Percentiles rank a stretch among this genome's conserved stretches.
Evolutionary conservation across 2,329 filamentous ascomycete genomes (phyloP).

Genomic region (Talaromyces albobiverticillius): DNA sequence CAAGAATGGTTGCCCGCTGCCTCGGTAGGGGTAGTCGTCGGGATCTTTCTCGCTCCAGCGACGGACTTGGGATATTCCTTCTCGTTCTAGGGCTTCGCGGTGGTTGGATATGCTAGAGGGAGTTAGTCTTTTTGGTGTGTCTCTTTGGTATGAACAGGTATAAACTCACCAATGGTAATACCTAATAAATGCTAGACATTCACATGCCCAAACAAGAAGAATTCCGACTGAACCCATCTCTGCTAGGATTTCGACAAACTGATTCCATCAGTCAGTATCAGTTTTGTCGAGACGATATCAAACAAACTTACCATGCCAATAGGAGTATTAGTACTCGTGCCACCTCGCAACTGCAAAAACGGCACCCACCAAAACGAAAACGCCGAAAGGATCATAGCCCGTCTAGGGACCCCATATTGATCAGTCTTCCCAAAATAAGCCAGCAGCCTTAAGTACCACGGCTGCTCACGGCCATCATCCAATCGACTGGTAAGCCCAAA

Average conservation of each 20-base stretch:
- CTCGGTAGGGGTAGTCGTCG: conserved; percentile 39
- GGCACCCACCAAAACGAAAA: conserved; percentile 42
- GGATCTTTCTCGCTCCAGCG: conserved; percentile 11
- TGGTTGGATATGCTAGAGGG: conserved; percentile 7
- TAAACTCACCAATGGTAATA: conserved; percentile 36
- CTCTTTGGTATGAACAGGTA: too few species aligned
- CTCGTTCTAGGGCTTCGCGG: conserved; percentile 8
- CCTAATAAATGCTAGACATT: conserved; percentile 41
- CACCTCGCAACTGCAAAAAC: conserved; percentile 33
- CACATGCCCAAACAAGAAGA: conserved; percentile 40
- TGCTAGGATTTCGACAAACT: conserved; percentile 42
- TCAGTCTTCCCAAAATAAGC: conserved; percentile 27
- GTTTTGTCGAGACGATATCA: not conserved
- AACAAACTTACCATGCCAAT: conserved; percentile 17
- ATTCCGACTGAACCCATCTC: conserved; percentile 35
- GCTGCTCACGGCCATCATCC: conserved; percentile 15
- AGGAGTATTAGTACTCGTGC: conserved; percentile 12
- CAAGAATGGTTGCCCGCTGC: conserved; percentile 37
- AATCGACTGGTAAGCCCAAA: conserved; percentile 28
- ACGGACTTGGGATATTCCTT: conserved; percentile 12
- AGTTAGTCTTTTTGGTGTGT: too few species aligned
- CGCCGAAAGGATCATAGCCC: conserved; percentile 39
- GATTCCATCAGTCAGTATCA: not conserved
- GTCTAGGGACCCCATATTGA: conserved; percentile 31
- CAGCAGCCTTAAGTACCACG: conserved; percentile 19